Base-by-base conservation (phyloP, 2,329 filamentous ascomycete genomes). In the Paecilomyces niveus region DNA sequence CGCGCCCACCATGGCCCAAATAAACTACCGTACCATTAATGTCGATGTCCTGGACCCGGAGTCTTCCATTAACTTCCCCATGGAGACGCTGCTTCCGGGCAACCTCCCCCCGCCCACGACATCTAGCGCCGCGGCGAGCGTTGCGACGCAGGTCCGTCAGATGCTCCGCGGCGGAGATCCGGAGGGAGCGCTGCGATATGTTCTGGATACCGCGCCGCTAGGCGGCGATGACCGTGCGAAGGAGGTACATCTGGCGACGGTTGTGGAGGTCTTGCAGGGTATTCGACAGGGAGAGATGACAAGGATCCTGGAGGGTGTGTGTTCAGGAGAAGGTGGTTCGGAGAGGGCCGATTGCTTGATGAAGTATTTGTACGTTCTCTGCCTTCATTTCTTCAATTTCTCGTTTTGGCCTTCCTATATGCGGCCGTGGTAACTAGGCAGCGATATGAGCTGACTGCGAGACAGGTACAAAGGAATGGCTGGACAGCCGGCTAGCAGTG, bases 221-320 rank as follows among this genome's bases (percentile, higher is more conserved):
- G 75, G 72, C 50, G 77, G 77, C 53, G 76, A 79, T 63, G 76
- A 78, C 60, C 74, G 74, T 57, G 76, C 76, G n/a, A 75, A 96
- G 88, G 91, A 96, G 64, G 81, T 91, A 31, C 92, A 97, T 74
- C 80, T 96, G 63, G 86, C 90, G 65, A 93, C 90, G 21, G 89
- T 99, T 49, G 86, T 91, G 61, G 94, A 99, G 78, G 92, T 97
- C 59, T 81, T 99, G 64, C 92, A 96, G 76, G 94, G 91, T 21
- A 97, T 97, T 78, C 92, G 96, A 74, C 92, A 94, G 70, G 89
- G 89, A 67, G 94, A 99, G 67, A 97, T 97, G 90, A 91, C 87
- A 63, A 89, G 90, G 13, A 86, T 97, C 69, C 80, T 99, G 65
- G 86, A 88, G 76, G 85, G 87, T 59, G 89, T 97, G 69, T 92